Evolutionary conservation across 192 early-diverging fungal genomes (phyloP), one percentile per base, ranked within the genome.

Genomic region (Piromyces finnis): DNA sequence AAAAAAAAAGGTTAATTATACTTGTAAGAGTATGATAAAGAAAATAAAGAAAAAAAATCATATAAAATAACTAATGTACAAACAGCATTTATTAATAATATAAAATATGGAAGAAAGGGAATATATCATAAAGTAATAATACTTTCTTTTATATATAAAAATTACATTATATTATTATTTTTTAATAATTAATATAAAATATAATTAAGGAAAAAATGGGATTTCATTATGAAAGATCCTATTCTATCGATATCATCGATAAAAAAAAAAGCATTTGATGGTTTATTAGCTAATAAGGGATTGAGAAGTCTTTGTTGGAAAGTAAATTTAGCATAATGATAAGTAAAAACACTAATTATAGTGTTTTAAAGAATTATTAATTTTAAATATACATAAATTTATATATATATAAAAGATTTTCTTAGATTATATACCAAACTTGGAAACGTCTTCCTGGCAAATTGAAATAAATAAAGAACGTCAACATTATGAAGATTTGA

Each of bases 401-500:
- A n/a, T 51, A 22, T 51, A 51, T 51, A 51, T 39, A 39, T 39
- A 39, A 51, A 51, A 51, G 41, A 51, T 51, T 2, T 51, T 51
- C 22, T 51, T 51, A 51, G 41, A 51, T 51, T 51, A 51, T 22
- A 22, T 51, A 17, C 41, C 41, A 1, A 51, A 51, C 18, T 22
- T 51, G 22, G 41, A 51, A 51, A 51, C 41, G 17, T 51, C 41
- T 22, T 22, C 41, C 3, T 51, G 41, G 41, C 41, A 51, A 51
- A 22, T 51, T 51, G 41, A 51, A 22, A 51, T 51, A 22, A 51
- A 51, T 22, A 80, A 91, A 79, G 89, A 94, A 81, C 90, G 94
- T 5, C 87, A 89, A 78, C 84, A 86, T 30, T 96, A 95, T 78
- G 80, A 84, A 13, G 88, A 93, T 32, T 84, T 95, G 78, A 89